phyloP scores from a whole-genome alignment of 2,329 filamentous ascomycete species.

The Clonostachys rosea region DNA sequence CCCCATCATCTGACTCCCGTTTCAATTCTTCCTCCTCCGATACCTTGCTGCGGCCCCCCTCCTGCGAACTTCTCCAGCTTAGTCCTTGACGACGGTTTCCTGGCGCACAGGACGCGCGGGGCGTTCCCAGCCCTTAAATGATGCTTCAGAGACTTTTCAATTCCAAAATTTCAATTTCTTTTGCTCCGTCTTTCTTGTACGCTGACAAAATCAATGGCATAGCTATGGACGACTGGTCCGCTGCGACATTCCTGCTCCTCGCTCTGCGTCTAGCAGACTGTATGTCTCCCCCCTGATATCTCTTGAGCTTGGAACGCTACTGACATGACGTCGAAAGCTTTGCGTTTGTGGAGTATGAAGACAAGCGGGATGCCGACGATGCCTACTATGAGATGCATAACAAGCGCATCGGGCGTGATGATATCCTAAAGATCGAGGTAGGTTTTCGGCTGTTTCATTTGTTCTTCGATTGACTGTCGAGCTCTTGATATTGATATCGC shows the following conservation, averaged over 20 bases:
- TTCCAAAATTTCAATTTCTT: no score
- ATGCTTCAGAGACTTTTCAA: no score
- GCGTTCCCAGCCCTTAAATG: no score
- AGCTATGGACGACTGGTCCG: conserved; percentile 97
- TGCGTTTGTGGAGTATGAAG: conserved; percentile 98
- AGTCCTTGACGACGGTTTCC: no score
- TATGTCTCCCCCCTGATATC: conserved; percentile 47
- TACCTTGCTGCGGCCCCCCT: not conserved
- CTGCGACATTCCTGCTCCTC: conserved; percentile 95
- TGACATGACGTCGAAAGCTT: conserved; percentile 51
- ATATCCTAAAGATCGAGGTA: conserved; percentile 97
- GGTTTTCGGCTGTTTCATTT: conserved; percentile 14
- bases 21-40: not conserved
- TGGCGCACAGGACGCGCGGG: no score
- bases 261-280: conserved; percentile 91
- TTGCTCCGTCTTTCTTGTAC: conserved; percentile 6
- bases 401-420: conserved; percentile 94
- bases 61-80: no score
- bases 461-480: not conserved
- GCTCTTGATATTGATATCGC: not conserved
- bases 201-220: conserved; percentile 29
- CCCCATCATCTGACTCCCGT: no score
- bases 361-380: conserved; percentile 95
- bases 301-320: not conserved
- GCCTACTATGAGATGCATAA: conserved; percentile 99